phyloP scores from a whole-genome alignment of 2,329 filamentous ascomycete genomes.

The Fusarium multiceps region DNA sequence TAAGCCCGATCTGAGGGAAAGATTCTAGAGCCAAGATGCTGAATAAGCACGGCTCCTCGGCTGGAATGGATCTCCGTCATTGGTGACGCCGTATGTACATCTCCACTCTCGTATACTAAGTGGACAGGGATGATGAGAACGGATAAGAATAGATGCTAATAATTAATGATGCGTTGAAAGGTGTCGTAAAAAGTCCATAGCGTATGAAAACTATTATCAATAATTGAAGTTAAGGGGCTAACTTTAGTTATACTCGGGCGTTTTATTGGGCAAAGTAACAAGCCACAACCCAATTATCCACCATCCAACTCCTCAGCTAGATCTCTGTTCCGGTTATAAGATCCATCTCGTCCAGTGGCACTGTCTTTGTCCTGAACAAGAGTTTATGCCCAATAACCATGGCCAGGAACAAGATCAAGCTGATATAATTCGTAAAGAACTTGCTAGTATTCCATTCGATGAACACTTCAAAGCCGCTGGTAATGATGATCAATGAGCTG shows the following conservation, averaged over 20 bases:
- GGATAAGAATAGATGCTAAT: background rate
- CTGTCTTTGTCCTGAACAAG: constrained; percentile 26
- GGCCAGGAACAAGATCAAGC: constrained; percentile 31
- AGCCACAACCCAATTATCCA: background rate
- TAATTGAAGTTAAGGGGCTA: background rate
- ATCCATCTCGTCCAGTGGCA: constrained; percentile 18
- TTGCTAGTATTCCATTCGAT: constrained; percentile 28
- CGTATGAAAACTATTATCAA: background rate
- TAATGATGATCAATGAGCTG: constrained; percentile 29
- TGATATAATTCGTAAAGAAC: constrained; percentile 38
- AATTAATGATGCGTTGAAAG: background rate
- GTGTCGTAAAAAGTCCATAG: background rate
- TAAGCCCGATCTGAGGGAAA: constrained; percentile 8
- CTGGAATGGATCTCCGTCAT: background rate
- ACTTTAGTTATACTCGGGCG: fast-evolving
- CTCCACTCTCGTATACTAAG: background rate
- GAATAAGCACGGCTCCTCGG: constrained; percentile 28
- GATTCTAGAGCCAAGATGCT: constrained; percentile 8
- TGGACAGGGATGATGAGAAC: background rate
- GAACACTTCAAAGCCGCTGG: constrained; percentile 38
- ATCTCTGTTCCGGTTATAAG: constrained; percentile 9
- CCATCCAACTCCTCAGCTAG: background rate
- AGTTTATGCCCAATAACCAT: constrained; percentile 38
- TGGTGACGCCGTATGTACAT: background rate
- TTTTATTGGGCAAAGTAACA: background rate